Evolutionary conservation across 176 grass and related monocot species (phyloP).

Genomic region (Triticum dicoccoides): DNA sequence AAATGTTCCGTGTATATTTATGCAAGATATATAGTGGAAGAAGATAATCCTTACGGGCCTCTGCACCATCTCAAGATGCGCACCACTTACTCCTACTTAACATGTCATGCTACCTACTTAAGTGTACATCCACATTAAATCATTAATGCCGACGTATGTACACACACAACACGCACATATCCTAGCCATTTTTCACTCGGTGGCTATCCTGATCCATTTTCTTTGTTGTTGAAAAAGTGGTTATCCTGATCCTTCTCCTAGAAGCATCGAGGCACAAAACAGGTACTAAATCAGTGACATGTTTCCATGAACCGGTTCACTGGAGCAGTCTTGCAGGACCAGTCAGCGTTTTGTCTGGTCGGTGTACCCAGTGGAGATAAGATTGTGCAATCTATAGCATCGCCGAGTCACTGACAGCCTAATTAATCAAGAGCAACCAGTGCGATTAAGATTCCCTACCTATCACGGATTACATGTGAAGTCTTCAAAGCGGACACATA

Average conservation of each 20-base stretch:
- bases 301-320: neutral
- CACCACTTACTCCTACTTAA: too few relatives aligned
- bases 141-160: too few relatives aligned
- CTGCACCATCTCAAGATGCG: too few relatives aligned
- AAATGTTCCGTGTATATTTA: too few relatives aligned
- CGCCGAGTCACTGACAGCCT: constrained; percentile 9
- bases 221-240: neutral
- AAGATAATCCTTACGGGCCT: too few relatives aligned
- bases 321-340: constrained; percentile 3
- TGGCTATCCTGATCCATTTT: too few relatives aligned
- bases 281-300: neutral
- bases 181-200: too few relatives aligned
- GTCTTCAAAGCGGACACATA: neutral
- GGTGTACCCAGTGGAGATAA: neutral
- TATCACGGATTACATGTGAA: constrained; percentile 33
- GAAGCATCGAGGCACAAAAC: neutral
- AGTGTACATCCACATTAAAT: too few relatives aligned
- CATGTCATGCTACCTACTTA: too few relatives aligned
- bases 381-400: neutral
- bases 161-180: too few relatives aligned
- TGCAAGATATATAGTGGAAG: too few relatives aligned
- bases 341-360: constrained; percentile 11
- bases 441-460: constrained; percentile 37
- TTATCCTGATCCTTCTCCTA: neutral
- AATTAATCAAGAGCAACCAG: neutral